A percentile compares a stretch with the other conserved stretches of the same genome.
phyloP scores from a whole-genome alignment of 2,329 filamentous ascomycete species.

The Claviceps quebecensis region DNA sequence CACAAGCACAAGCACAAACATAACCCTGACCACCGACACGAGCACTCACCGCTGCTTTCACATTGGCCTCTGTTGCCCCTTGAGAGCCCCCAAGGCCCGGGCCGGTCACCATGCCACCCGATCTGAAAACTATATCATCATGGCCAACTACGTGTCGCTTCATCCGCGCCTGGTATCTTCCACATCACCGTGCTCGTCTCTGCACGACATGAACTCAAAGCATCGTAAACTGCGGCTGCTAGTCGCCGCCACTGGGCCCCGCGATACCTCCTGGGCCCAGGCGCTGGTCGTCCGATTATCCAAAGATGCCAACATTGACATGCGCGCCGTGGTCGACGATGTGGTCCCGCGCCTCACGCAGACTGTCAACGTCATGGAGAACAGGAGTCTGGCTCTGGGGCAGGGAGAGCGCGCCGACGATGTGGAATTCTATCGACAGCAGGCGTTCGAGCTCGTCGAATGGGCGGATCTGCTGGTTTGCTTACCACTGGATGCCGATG shows the following conservation, averaged over 20 bases:
- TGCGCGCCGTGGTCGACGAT: slow-evolving; percentile 50
- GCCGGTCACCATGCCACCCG: slow-evolving; percentile 14
- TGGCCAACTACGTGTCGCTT: slow-evolving; percentile 20
- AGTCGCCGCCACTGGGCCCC: slow-evolving; percentile 50
- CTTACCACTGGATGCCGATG: slow-evolving; percentile 72
- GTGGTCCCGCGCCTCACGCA: slow-evolving; percentile 48
- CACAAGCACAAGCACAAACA: too few species aligned
- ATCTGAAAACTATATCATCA: slow-evolving; percentile 15
- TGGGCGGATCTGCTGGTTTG: slow-evolving; percentile 84
- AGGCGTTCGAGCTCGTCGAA: slow-evolving; percentile 55
- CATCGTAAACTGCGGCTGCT: slow-evolving; percentile 44
- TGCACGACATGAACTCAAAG: slow-evolving; percentile 21
- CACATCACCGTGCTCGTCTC: slow-evolving; percentile 20
- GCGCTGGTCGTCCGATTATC: slow-evolving; percentile 53
- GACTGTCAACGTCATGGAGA: slow-evolving; percentile 46
- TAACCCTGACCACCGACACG: neutral
- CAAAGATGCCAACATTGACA: slow-evolving; percentile 48
- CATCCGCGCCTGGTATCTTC: slow-evolving; percentile 18
- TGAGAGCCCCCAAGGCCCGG: neutral
- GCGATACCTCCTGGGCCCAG: slow-evolving; percentile 52
- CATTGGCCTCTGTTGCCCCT: neutral
- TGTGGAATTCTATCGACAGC: slow-evolving; percentile 35
- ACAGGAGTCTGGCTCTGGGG: slow-evolving; percentile 26
- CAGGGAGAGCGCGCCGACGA: slow-evolving; percentile 27
- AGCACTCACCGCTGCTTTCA: slow-evolving; percentile 1